Evolutionary conservation across 2,329 filamentous ascomycete genomes (phyloP).

Genomic region (Cladorrhinum sp.): DNA sequence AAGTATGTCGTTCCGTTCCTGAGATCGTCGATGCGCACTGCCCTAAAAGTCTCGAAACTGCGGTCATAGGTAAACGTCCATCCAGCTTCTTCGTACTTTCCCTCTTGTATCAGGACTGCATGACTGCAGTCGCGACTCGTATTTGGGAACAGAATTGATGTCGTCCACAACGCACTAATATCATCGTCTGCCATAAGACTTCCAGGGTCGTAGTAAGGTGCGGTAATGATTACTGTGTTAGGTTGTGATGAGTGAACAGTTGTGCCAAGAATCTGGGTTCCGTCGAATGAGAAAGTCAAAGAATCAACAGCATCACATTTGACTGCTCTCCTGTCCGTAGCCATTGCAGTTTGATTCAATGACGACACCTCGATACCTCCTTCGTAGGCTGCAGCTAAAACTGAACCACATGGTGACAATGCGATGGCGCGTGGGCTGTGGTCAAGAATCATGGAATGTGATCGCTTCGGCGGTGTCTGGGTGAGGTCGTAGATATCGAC

Average conservation of each 20-base stretch:
- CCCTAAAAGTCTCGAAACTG: constrained; percentile 73
- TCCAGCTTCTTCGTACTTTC: constrained; percentile 60
- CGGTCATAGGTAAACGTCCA: constrained; percentile 79
- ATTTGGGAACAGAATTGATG: constrained; percentile 79
- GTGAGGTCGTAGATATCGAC: constrained; percentile 80
- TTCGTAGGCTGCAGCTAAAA: constrained; percentile 80
- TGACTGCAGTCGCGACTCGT: constrained; percentile 77
- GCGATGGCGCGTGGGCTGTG: constrained; percentile 75
- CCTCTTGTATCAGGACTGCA: constrained; percentile 65
- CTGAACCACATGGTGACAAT: constrained; percentile 75
- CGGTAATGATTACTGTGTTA: constrained; percentile 72
- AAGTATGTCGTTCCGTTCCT: constrained; percentile 78
- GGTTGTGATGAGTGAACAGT: constrained; percentile 63
- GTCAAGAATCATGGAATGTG: constrained; percentile 73
- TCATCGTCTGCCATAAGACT: constrained; percentile 63
- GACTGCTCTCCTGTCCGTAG: constrained; percentile 69
- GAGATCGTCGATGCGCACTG: constrained; percentile 71
- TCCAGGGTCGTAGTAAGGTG: constrained; percentile 74
- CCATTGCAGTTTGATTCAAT: constrained; percentile 59
- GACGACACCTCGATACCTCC: constrained; percentile 87
- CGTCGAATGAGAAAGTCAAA: constrained; percentile 72
- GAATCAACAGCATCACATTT: constrained; percentile 75
- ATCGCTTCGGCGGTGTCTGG: constrained; percentile 61
- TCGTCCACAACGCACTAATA: constrained; percentile 77
- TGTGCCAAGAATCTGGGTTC: constrained; percentile 74